These are phyloP conservation scores for Viridothelium virens DNA, from an alignment of 495 filamentous ascomycete genomes.

Conservation along the genomic window DNA sequence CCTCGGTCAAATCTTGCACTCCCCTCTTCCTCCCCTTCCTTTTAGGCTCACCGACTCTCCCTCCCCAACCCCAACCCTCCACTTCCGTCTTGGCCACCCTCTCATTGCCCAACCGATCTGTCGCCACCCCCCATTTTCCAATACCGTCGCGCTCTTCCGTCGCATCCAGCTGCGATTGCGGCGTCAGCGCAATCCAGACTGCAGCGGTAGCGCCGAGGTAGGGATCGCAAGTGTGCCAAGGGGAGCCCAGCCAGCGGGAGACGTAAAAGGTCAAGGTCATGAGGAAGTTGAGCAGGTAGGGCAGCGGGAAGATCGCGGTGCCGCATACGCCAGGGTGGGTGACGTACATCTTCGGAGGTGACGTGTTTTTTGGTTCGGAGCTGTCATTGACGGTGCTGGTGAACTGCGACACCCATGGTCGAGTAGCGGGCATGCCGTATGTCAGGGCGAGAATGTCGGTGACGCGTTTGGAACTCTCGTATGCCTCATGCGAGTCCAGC, in stretches of 20 bases:
- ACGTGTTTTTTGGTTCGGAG: neutral
- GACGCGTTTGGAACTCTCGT: conserved; percentile 79
- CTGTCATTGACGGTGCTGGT: conserved; percentile 19
- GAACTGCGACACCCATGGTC: conserved; percentile 48
- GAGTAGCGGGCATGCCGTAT: conserved; percentile 55
- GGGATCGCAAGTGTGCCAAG: conserved; percentile 48
- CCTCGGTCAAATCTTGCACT: conserved; percentile 51
- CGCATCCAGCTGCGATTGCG: conserved; percentile 57
- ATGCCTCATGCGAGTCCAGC: conserved; percentile 51
- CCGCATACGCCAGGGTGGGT: conserved; percentile 81
- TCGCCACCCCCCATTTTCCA: conserved; percentile 78
- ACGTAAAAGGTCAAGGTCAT: conserved; percentile 49
- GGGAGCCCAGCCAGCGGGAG: conserved; percentile 33
- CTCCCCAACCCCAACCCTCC: conserved; percentile 78
- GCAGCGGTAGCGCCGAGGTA: conserved; percentile 63
- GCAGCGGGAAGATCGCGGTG: conserved; percentile 69
- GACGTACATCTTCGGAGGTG: conserved; percentile 57
- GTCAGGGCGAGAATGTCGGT: conserved; percentile 78
- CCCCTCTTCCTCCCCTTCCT: conserved; percentile 48
- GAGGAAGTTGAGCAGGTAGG: conserved; percentile 53
- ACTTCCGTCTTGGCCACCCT: conserved; percentile 64
- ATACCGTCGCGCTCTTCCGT: conserved; percentile 48
- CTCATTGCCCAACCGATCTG: conserved; percentile 49
- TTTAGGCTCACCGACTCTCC: conserved; percentile 47
- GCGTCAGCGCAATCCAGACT: conserved; percentile 68